Evolutionary conservation across 139 green algal species (phyloP), one percentile per base, ranked within the genome.

Genomic region (Chlamydomonas applanata): DNA sequence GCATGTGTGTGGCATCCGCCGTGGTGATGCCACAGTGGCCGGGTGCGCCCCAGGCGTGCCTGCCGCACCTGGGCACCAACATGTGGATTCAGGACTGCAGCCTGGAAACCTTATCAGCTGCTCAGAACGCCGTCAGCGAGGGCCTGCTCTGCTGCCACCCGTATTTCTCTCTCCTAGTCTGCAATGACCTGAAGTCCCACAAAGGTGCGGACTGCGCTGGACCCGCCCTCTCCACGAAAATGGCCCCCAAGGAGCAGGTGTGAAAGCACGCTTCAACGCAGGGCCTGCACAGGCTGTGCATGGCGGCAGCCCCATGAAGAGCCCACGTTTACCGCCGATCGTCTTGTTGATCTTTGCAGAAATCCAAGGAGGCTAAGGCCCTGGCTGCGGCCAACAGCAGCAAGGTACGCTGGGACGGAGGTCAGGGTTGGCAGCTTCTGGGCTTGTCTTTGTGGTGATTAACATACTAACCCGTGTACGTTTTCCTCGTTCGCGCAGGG

Each of bases 361-460:
- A 69, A 53, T 54, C 62, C 16, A 69, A 69, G 62, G 91, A 96
- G 87, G 93, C 92, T 24, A 98, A 98, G 93, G 93, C 93, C 63
- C 57, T 94, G 30, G 93, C 93, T 74, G 93, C 93, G 64, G 77
- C 85, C 29, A 94, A 93, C 87, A 93, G 89, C 74, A 92, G 89
- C 89, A 97, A 98, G 90, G 91, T 72, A 34, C 30, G 52, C 30
- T 72, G 40, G 40, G 11, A 49, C 40, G 11, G 40, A 7, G 40
- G 40, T 7, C 40, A 49, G 40, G 61, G 30, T 24, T 27, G 13
- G 16, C 30, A 49, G 24, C 61, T 30, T 24, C 61, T 46, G 29
- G 61, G 24, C 14, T 9, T 27, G 19, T 5, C 60, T 22, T n/a
- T 13, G 24, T 19, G 16, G 54, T 33, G 90, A 74, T 95, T 95